phyloP scores from a whole-genome alignment of 768 basidiomycete species.

The Boletus tomentosulus region DNA sequence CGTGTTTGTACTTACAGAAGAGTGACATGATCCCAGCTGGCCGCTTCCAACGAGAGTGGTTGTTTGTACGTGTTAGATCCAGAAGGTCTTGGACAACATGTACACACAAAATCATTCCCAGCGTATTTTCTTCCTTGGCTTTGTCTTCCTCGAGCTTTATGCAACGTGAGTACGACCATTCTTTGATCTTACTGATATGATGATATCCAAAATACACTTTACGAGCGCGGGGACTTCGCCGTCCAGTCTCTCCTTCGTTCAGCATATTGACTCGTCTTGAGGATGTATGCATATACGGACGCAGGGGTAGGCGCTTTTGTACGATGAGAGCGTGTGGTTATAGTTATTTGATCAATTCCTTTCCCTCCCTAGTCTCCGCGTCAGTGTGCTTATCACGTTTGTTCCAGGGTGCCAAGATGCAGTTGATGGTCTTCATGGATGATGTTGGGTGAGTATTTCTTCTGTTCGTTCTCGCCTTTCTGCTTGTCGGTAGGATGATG shows the following conservation, averaged over 20 bases:
- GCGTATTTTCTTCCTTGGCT: neutral
- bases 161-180: conserved; percentile 13
- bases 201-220: conserved; percentile 29
- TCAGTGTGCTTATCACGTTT: conserved; percentile 5
- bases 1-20: neutral
- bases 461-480: neutral
- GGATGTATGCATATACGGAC: conserved; percentile 32
- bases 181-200: conserved; percentile 13
- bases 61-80: conserved; percentile 27
- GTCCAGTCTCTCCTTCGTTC: conserved; percentile 34
- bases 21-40: conserved; percentile 5
- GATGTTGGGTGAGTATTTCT: conserved; percentile 6
- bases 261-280: conserved; percentile 34
- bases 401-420: neutral
- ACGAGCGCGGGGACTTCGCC: conserved; percentile 29
- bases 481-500: conserved; percentile 28
- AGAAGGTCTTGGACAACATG: conserved; percentile 23
- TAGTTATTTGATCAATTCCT: conserved; percentile 31
- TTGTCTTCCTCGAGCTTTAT: neutral
- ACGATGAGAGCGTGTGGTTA: conserved; percentile 32
- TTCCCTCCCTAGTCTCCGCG: neutral
- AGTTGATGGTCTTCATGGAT: neutral
- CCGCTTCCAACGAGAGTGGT: conserved; percentile 4
- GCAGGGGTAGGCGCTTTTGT: conserved; percentile 34
- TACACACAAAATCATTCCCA: conserved; percentile 11